Evolutionary conservation across 140 eudicot species (phyloP).

Genomic region (Ambrosia hybrid): DNA sequence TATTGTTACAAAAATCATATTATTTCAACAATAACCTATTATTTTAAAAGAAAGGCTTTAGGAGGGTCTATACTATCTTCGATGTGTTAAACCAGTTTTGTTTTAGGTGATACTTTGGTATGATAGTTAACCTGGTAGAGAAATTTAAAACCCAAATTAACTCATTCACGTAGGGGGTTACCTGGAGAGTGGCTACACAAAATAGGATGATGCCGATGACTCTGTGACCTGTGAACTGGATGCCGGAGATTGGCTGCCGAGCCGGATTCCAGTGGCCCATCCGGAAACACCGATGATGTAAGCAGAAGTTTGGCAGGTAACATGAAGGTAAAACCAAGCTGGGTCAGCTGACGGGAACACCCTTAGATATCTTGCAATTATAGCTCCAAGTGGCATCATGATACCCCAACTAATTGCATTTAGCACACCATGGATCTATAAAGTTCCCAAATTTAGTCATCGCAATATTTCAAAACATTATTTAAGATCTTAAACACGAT

Average conservation of each 20-base stretch:
- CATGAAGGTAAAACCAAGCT: constrained; percentile 95
- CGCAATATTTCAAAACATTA: neutral
- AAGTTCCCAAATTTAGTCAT: constrained; percentile 3
- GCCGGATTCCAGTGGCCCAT: constrained; percentile 78
- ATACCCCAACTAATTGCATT: constrained; percentile 88
- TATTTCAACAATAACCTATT: neutral
- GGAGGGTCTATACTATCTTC: neutral
- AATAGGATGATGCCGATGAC: constrained; percentile 70
- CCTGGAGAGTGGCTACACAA: constrained; percentile 79
- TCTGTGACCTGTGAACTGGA: constrained; percentile 62
- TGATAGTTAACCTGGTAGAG: neutral
- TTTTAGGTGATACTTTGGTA: neutral
- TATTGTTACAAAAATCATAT: too few relatives aligned
- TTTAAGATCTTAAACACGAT: neutral
- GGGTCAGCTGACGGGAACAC: constrained; percentile 79
- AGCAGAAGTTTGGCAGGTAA: constrained; percentile 68
- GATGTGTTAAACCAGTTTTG: neutral
- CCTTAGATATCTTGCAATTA: constrained; percentile 69
- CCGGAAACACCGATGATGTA: constrained; percentile 79
- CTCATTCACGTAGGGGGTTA: constrained; percentile 9
- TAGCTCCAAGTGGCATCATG: constrained; percentile 76
- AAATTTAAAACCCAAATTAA: neutral
- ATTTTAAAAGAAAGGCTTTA: neutral
- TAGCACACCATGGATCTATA: constrained; percentile 79
- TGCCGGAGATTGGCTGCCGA: constrained; percentile 66